phyloP scores from a whole-genome alignment of 371 early-diverging fungal species.

The Massospora cicadina region DNA sequence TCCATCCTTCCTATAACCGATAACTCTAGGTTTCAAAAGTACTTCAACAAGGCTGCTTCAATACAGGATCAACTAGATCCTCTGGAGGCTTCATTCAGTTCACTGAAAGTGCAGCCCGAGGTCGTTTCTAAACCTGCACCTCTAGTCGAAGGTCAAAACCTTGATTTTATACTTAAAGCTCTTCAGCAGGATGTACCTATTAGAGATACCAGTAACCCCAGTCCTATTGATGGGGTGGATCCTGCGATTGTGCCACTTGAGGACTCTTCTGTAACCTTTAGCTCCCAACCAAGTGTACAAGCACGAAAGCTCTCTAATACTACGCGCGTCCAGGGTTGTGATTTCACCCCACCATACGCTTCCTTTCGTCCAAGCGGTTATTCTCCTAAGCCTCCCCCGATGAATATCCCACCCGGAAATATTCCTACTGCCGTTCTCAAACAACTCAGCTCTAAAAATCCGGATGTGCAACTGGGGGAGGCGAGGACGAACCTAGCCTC shows the following conservation, averaged over 20 bases:
- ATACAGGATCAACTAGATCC: neutral
- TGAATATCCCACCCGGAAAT: neutral
- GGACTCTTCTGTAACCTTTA: neutral
- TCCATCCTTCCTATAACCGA: neutral
- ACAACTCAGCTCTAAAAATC: neutral
- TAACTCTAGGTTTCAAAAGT: neutral
- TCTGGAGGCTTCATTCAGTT: neutral
- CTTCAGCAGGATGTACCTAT: neutral
- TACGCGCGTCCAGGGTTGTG: too few species aligned
- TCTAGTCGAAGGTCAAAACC: neutral
- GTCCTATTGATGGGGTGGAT: neutral
- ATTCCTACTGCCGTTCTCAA: neutral
- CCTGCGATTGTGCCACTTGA: neutral
- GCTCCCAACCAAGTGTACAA: neutral
- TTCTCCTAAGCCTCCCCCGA: neutral
- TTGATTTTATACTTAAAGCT: neutral
- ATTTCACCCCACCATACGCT: too few species aligned
- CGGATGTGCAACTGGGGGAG: neutral
- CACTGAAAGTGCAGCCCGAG: neutral
- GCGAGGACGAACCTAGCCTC: neutral
- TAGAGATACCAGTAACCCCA: neutral
- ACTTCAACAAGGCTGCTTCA: neutral
- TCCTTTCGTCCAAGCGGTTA: neutral
- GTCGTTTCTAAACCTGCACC: neutral
- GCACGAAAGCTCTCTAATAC: neutral